phyloP scores from a whole-genome alignment of 164 flowering plant genomes.

The Malania oleifera region DNA sequence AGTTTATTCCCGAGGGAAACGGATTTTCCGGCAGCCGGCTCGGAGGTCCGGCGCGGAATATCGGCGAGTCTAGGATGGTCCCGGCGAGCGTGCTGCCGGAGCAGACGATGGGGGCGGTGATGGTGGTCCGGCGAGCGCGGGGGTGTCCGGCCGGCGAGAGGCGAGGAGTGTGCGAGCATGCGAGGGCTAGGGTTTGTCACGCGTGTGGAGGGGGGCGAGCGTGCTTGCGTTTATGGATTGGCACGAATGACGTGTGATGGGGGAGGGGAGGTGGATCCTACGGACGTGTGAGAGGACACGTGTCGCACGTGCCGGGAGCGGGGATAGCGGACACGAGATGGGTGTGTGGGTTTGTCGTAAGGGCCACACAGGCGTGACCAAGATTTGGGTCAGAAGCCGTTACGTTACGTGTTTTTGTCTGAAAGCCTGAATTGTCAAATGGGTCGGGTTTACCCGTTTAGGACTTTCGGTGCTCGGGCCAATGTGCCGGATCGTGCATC shows the following conservation, averaged over 20 bases:
- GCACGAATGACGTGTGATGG: conserved; percentile 23
- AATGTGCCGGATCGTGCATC: no score
- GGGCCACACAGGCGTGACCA: no score
- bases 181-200: conserved; percentile 26
- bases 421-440: no score
- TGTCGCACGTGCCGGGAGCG: conserved; percentile 20
- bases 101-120: background rate
- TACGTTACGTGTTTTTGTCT: no score
- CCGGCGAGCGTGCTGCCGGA: background rate
- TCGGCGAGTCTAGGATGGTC: background rate
- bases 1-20: background rate
- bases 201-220: conserved; percentile 25
- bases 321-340: background rate
- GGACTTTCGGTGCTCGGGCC: no score
- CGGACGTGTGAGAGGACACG: conserved; percentile 22
- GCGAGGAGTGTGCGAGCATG: background rate
- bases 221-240: conserved; percentile 23
- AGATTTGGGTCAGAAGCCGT: no score
- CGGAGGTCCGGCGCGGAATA: background rate
- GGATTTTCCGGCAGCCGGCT: background rate
- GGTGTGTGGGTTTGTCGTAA: no score
- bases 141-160: background rate
- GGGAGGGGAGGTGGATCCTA: conserved; percentile 6
- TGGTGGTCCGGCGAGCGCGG: conserved; percentile 5
- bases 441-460: no score